Conservation (phyloP, 116 monocot species). For the Trichopus zeylanicus region DNA sequence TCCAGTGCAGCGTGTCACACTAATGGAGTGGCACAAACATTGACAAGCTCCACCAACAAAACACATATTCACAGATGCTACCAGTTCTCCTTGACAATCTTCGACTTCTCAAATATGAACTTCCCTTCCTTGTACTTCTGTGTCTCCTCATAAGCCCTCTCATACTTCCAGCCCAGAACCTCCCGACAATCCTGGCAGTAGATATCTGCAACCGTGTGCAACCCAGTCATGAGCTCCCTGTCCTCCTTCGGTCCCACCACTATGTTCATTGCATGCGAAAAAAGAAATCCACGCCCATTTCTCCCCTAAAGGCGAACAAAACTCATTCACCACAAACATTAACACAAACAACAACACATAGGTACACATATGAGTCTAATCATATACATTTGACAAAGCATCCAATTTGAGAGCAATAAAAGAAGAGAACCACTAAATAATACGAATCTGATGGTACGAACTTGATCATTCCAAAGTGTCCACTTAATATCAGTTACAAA, state of each 20-base stretch:
- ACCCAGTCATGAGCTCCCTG: slow-evolving; percentile 64
- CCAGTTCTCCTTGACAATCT: slow-evolving; percentile 37
- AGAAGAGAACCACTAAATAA: too few species aligned
- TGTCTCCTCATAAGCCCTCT: slow-evolving; percentile 38
- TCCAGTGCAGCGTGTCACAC: not conserved
- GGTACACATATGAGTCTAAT: not conserved
- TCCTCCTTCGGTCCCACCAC: slow-evolving; percentile 66
- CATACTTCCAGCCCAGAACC: slow-evolving; percentile 86
- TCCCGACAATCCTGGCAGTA: slow-evolving; percentile 64
- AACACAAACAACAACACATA: not conserved
- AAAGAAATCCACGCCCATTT: slow-evolving; percentile 72
- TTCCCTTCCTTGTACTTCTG: slow-evolving; percentile 56
- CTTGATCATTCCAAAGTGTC: not conserved
- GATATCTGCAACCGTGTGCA: slow-evolving; percentile 78
- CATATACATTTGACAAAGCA: too few species aligned
- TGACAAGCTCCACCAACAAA: slow-evolving; percentile 3
- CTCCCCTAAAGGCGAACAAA: slow-evolving; percentile 40
- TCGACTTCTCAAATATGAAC: slow-evolving; percentile 42
- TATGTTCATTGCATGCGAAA: slow-evolving; percentile 79
- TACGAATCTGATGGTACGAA: not conserved
- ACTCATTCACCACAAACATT: slow-evolving; percentile 10
- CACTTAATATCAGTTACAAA: not conserved
- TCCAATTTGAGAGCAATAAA: too few species aligned
- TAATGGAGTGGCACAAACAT: not conserved
- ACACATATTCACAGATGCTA: slow-evolving; percentile 2